These are phyloP conservation scores for Magnusiomyces suaveolens DNA, from an alignment of 1,139 yeast species.

Conservation along the genomic window DNA sequence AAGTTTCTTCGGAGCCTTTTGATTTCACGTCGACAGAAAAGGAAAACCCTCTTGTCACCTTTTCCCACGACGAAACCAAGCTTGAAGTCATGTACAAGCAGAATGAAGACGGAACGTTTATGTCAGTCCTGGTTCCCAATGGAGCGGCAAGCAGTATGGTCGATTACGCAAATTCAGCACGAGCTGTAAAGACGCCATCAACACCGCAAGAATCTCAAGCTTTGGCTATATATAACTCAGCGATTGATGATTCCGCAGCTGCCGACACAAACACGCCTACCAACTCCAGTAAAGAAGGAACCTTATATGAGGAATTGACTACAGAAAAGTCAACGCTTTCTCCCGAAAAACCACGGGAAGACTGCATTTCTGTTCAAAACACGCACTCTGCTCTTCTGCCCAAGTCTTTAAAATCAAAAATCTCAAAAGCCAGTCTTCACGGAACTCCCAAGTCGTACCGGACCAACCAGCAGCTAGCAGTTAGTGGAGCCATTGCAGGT, in stretches of 20 bases:
- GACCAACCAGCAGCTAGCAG: conserved; percentile 1
- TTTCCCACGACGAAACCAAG: conserved; percentile 12
- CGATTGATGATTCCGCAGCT: neutral
- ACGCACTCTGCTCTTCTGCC: neutral
- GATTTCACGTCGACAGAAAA: neutral
- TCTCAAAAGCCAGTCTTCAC: neutral
- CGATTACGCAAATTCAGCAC: neutral
- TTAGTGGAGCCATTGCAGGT: neutral
- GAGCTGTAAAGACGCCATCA: neutral
- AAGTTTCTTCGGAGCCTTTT: neutral
- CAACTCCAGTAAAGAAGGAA: neutral
- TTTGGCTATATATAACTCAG: neutral
- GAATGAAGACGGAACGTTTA: conserved; percentile 9
- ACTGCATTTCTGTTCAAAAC: neutral
- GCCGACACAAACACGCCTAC: neutral
- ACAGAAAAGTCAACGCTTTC: neutral
- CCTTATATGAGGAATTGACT: neutral
- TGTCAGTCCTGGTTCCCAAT: conserved; percentile 10
- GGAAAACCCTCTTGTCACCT: neutral
- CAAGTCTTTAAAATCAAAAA: neutral
- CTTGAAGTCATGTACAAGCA: conserved; percentile 13
- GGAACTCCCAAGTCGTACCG: neutral
- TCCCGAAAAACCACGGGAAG: neutral
- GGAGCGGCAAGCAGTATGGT: neutral
- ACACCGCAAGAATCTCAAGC: neutral